Percentiles rank a stretch among this genome's conserved stretches.
phyloP scores from a whole-genome alignment of 441 rosid genomes.

The Breynia disticha region DNA sequence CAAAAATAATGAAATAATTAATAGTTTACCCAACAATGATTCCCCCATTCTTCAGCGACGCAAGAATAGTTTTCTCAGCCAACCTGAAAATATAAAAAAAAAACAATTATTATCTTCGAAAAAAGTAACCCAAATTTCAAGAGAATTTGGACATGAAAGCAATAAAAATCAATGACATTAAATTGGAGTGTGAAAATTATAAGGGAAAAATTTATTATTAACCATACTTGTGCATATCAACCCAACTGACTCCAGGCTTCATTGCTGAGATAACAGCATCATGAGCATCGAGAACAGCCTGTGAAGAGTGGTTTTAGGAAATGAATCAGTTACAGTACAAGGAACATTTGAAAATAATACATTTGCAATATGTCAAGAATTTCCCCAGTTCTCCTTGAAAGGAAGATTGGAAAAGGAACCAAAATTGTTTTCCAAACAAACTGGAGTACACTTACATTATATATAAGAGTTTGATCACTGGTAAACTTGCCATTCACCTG shows the following conservation, averaged over 20 bases:
- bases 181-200: background rate
- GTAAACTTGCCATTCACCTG: conserved; percentile 97
- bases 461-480: conserved; percentile 68
- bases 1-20: conserved; percentile 13
- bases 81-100: conserved; percentile 38
- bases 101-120: too few species aligned
- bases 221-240: conserved; percentile 72
- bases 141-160: background rate
- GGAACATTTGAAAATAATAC: conserved; percentile 3
- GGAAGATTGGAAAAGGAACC: background rate
- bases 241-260: conserved; percentile 91
- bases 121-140: background rate
- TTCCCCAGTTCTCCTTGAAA: background rate
- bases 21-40: conserved; percentile 56
- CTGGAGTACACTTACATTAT: conserved; percentile 51
- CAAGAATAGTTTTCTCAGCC: conserved; percentile 73
- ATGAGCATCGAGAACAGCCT: conserved; percentile 92
- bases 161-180: background rate
- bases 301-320: conserved; percentile 15
- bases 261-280: conserved; percentile 70
- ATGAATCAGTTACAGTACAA: background rate
- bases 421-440: background rate
- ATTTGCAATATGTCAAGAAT: background rate
- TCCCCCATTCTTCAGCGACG: conserved; percentile 58
- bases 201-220: background rate